Base-by-base conservation (phyloP, 202 grass and related monocot species). In the Brachypodium distachyon region DNA sequence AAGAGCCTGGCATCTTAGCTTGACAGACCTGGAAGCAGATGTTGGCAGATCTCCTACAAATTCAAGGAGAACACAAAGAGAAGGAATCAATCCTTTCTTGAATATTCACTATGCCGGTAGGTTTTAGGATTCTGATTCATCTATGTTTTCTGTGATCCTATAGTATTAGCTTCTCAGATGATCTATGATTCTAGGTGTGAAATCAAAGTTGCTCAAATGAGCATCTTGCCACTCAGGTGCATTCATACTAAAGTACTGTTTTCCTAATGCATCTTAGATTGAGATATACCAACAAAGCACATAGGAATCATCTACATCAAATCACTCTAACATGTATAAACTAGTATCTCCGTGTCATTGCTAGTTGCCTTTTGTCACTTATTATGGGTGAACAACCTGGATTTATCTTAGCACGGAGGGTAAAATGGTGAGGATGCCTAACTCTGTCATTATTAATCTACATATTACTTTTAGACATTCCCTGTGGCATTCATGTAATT, bases 91-190 rank as follows among this genome's bases (percentile, higher is more conserved):
- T 46, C 96, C 96, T 6, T 89, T 90, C 37, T 82, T 99, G 83
- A 87, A 90, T 81, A 92, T 99, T 81, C 90, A 96, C 67, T 99
- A 99, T 82, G 89, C 96, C 33, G 96, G 96, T 99, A 78, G 47
- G 85, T 85, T 33, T 50, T 70, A 70, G 64, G 65, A 86, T 52
- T 74, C 49, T 36, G 44, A 77, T 41, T 84, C 31, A 72, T 81
- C 27, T 36, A 5, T 50, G 44, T 63, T 61, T 36, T 84, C 14
- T 3, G 23, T 39, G 61, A 76, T 87, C 67, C 56, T 46, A 74
- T 26, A 25, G 47, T 40, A 64, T 43, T 47, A 70, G 6, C 65
- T 83, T 61, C 47, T 81, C 17, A 53, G 12, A 65, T 33, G 34
- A 52, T 80, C 32, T 78, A 27, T 78, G 37, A 28, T 52, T 16